phyloP scores from a whole-genome alignment of 768 basidiomycete genomes.

The Trametopsis cervina region DNA sequence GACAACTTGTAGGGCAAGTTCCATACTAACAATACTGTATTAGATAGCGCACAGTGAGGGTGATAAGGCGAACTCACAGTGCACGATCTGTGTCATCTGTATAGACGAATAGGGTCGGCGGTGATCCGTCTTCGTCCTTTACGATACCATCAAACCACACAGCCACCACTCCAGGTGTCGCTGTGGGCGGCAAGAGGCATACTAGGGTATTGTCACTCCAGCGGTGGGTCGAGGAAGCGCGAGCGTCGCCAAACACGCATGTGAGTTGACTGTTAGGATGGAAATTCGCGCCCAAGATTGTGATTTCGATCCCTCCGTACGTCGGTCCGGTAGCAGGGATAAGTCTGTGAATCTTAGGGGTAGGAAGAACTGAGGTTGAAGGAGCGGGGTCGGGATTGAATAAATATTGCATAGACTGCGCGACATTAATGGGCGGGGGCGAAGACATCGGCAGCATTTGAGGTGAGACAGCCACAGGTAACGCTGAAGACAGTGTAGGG shows the following conservation, averaged over 20 bases:
- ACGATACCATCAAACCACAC: slow-evolving; percentile 83
- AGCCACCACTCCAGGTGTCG: slow-evolving; percentile 76
- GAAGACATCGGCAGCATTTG: slow-evolving; percentile 22
- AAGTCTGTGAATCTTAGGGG: slow-evolving; percentile 76
- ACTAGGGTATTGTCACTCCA: slow-evolving; percentile 94
- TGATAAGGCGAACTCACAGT: slow-evolving; percentile 47
- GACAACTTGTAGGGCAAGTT: slow-evolving; percentile 90
- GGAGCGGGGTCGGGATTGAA: slow-evolving; percentile 45
- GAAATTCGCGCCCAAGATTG: slow-evolving; percentile 88
- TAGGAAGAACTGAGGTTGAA: slow-evolving; percentile 40
- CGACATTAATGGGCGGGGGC: neutral
- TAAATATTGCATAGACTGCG: slow-evolving; percentile 26
- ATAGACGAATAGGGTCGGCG: slow-evolving; percentile 77
- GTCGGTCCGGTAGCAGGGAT: slow-evolving; percentile 84
- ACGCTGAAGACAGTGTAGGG: neutral
- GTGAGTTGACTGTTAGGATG: slow-evolving; percentile 62
- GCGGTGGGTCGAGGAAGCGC: slow-evolving; percentile 77
- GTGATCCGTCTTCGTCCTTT: slow-evolving; percentile 47
- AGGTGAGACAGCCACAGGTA: slow-evolving; percentile 8
- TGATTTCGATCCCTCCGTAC: slow-evolving; percentile 91
- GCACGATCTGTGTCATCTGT: slow-evolving; percentile 85
- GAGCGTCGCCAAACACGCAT: slow-evolving; percentile 80
- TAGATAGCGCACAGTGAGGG: neutral
- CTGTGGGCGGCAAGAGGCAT: slow-evolving; percentile 80
- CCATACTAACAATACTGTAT: slow-evolving; percentile 55